Evolutionary conservation across 2,329 filamentous ascomycete genomes (phyloP).

Genomic region (Epichloe baconii): DNA sequence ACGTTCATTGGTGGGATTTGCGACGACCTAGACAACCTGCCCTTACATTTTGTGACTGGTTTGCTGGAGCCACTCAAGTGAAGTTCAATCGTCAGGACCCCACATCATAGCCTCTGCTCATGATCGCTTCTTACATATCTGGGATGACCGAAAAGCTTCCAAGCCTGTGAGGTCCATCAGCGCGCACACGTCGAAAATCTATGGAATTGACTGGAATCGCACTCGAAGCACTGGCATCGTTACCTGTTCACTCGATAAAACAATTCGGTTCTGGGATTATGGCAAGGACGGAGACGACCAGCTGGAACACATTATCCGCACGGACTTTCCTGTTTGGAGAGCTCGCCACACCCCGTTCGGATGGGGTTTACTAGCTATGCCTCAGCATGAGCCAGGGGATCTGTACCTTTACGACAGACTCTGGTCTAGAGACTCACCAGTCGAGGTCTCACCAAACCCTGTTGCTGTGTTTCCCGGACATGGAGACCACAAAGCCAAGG

Average conservation of each 20-base stretch:
- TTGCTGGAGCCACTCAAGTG: conserved; percentile 84
- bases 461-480: conserved; percentile 49
- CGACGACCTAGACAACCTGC: conserved; percentile 59
- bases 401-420: conserved; percentile 72
- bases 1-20: conserved; percentile 86
- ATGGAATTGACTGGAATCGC: conserved; percentile 89
- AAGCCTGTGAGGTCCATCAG: conserved; percentile 71
- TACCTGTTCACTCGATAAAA: conserved; percentile 83
- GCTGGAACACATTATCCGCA: conserved; percentile 66
- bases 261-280: conserved; percentile 90
- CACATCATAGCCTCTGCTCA: conserved; percentile 83
- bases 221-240: conserved; percentile 58
- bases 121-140: conserved; percentile 75
- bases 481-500: conserved; percentile 61
- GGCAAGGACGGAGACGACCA: conserved; percentile 44
- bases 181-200: conserved; percentile 86
- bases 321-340: conserved; percentile 80
- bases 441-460: conserved; percentile 33
- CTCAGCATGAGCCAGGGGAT: conserved; percentile 74
- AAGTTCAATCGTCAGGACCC: conserved; percentile 88
- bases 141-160: conserved; percentile 74
- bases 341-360: conserved; percentile 87
- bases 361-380: conserved; percentile 76
- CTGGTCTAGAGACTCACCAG: conserved; percentile 28
- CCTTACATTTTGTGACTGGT: conserved; percentile 82